Evolutionary conservation across 2,329 filamentous ascomycete species (phyloP), one percentile per base, ranked within the genome.

Genomic region (Biscogniauxia marginata): DNA sequence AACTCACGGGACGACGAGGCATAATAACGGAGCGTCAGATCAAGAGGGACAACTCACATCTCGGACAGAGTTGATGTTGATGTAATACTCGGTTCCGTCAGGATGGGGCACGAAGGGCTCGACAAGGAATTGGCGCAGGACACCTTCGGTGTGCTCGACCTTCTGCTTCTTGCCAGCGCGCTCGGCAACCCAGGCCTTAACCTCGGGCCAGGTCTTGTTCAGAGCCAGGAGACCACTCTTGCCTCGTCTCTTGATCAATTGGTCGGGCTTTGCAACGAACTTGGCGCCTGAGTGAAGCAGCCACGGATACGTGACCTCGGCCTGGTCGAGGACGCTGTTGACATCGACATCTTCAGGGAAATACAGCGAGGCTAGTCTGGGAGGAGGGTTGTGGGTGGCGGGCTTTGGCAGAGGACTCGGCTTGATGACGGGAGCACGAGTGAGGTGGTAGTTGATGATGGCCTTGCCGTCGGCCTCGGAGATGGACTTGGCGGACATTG

Each of bases 361-460:
- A 82, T 93, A 83, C 74, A 99, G 85, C 65, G 91, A 92, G 56
- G 93, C 93, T 70, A 98, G 87, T 79, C 90, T 93, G 69, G 93
- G 81, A 61, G 95, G 88, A 67, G 95, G 81, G 82, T 98, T 98
- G 87, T 99, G 95, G 76, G 86, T 95, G 64, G 89, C 78, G 63
- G 90, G 83, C 66, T 84, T 75, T 68, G 93, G 91, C 56, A 98
- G 91, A 79, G 95, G 92, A 73, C 92, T 93, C 67, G 93, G 90
- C 89, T 97, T 98, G 86, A 99, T 96, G 77, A 96, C 89, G 66
- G 92, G 88, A 68, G 95, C 91, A 75, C 95, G 90, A 70, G 95
- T 98, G 79, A 99, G 92, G 84, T 98, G 95, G 86, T 98, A 99
- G 90, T 97, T 98, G 86, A 99, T 86, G 83, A 99, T 98, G 85